phyloP scores from a whole-genome alignment of 2,329 filamentous ascomycete species.

The Bimuria novae-zelandiae region DNA sequence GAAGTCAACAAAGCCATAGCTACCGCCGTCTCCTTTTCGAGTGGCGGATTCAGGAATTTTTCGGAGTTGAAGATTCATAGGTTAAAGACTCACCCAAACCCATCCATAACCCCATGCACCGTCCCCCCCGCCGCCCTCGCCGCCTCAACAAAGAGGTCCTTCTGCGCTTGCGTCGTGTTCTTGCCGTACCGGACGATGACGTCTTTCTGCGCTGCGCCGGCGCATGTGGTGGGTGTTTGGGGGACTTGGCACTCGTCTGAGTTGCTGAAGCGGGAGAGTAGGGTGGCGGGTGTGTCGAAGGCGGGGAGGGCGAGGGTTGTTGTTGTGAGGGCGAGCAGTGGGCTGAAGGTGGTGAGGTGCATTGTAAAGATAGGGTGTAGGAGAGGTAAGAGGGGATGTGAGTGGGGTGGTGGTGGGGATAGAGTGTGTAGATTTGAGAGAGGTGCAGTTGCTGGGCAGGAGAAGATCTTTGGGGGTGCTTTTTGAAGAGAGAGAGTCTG shows the following conservation, averaged over 20 bases:
- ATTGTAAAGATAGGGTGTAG: neutral
- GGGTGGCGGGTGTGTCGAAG: neutral
- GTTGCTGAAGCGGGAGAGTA: neutral
- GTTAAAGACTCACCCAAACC: slow-evolving; percentile 17
- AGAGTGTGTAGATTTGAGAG: no score
- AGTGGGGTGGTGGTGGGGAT: no score
- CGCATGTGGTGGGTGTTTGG: slow-evolving; percentile 13
- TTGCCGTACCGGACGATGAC: slow-evolving; percentile 21
- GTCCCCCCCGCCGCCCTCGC: slow-evolving; percentile 17
- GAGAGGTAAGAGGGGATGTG: neutral
- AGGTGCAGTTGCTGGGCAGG: neutral
- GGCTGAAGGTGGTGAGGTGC: neutral
- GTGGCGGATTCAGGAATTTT: no score
- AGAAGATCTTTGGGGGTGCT: neutral
- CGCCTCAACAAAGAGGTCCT: slow-evolving; percentile 15
- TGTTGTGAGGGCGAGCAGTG: neutral
- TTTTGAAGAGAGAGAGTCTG: neutral
- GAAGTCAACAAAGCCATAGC: no score
- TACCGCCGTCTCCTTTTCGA: no score
- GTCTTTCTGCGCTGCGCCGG: slow-evolving; percentile 17
- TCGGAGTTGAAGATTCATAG: no score
- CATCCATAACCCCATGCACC: slow-evolving; percentile 12
- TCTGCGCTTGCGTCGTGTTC: slow-evolving; percentile 1
- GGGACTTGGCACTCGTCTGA: slow-evolving; percentile 17
- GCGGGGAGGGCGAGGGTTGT: neutral